Base-by-base conservation (phyloP, 257 asterid species). In the Linderniella brevidens region DNA sequence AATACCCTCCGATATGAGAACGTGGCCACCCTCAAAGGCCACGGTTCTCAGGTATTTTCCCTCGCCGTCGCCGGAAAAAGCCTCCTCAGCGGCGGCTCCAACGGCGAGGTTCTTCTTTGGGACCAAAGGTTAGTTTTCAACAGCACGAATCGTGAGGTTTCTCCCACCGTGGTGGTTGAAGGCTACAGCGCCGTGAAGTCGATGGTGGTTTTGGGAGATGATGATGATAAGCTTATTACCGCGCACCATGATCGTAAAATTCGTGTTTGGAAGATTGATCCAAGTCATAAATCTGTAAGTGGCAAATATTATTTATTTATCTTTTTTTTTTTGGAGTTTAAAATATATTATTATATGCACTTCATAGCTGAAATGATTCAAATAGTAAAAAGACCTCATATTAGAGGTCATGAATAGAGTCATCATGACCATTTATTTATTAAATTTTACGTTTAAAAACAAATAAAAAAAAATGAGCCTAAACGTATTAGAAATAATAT, bases 211-310 rank as follows among this genome's bases (percentile, higher is more conserved):
- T 20, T 58, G 8, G 72, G 4, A 11, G 13, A 39, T 1, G 35
- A 68, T n/a, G n/a, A n/a, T 3, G 76, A 72, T 13, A 73, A 60
- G 44, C 58, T 86, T 13, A 55, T 82, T 61, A 77, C 82, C 0
- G 86, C 93, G 1, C 93, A 86, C 65, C 82, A 78, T 35, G 94
- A 86, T 52, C 83, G 72, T 67, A 72, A 58, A 49, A 86, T 82
- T 18, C 79, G 94, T 0, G 84, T 74, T 0, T 86, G 94, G 94
- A 77, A 60, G 48, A 63, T 70, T 7, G 71, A 69, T 2, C 40
- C 32, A 25, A 25, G 32, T 25, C 4, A 25, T 25, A 25, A 25
- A 25, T 2, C 6, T 25, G 32, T 25, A 25, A 25, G 32, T 25
- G 32, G 32, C 3, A 25, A 6, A 25, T 25, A 25, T 25, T 25